Percentiles rank a stretch among this genome's conserved stretches.
Evolutionary conservation across 2,329 filamentous ascomycete genomes (phyloP).

Genomic region (Talaromyces sp.): DNA sequence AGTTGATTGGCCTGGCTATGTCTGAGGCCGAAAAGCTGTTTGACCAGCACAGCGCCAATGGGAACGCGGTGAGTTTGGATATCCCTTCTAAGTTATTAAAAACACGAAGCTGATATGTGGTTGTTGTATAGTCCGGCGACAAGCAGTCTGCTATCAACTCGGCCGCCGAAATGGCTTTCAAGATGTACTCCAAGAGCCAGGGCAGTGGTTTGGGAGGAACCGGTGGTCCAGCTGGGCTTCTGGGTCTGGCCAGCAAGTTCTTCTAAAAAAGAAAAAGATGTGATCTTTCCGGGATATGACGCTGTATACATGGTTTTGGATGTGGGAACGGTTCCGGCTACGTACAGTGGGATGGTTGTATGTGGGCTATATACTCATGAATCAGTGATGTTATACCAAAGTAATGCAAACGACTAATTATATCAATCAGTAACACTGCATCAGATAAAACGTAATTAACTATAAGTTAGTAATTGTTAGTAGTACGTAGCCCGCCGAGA

Average conservation of each 20-base stretch:
- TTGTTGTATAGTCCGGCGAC: slow-evolving; percentile 46
- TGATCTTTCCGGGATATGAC: not conserved
- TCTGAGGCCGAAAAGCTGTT: slow-evolving; percentile 76
- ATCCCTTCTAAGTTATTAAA: not conserved
- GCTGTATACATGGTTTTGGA: not conserved
- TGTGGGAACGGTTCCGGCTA: not conserved
- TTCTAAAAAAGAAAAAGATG: slow-evolving; percentile 21
- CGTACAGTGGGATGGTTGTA: too few species aligned
- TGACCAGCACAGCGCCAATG: slow-evolving; percentile 53
- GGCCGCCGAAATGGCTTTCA: slow-evolving; percentile 80
- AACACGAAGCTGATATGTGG: slow-evolving; percentile 9
- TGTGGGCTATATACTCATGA: not conserved
- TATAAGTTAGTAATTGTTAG: not conserved
- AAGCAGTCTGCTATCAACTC: slow-evolving; percentile 76
- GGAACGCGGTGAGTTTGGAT: slow-evolving; percentile 46
- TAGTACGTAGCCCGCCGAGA: not conserved
- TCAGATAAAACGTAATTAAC: not conserved
- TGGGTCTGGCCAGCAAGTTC: slow-evolving; percentile 59
- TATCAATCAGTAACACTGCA: not conserved
- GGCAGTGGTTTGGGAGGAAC: slow-evolving; percentile 44
- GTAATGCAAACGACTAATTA: not conserved
- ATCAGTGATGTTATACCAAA: not conserved
- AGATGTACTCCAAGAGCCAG: slow-evolving; percentile 84
- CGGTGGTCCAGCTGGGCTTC: slow-evolving; percentile 47
- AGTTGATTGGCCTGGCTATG: slow-evolving; percentile 83